Conservation (phyloP, 305 asterid species). For the Lippia alba region DNA sequence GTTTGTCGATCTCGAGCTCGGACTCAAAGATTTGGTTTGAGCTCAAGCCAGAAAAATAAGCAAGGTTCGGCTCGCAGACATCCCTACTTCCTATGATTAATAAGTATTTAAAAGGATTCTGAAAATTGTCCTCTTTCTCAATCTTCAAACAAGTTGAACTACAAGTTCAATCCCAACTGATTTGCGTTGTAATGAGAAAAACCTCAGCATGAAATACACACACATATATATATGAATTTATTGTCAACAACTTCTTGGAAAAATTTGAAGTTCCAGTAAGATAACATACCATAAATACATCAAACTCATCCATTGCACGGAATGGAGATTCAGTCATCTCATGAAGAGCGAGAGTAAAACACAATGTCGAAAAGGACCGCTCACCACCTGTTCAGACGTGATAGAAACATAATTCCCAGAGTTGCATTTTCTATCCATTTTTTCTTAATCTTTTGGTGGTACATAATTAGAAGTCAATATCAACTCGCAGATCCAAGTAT, state of each 20-base stretch:
- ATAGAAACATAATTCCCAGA: background rate
- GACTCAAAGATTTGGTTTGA: no score
- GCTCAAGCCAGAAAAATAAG: no score
- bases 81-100: background rate
- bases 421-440: background rate
- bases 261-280: constrained; percentile 16
- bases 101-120: constrained; percentile 7
- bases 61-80: no score
- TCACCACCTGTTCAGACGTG: constrained; percentile 73
- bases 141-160: constrained; percentile 14
- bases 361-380: constrained; percentile 93
- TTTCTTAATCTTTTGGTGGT: background rate
- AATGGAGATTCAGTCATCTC: constrained; percentile 99
- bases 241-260: constrained; percentile 1
- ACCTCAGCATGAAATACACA: no score
- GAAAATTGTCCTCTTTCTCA: no score
- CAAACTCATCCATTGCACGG: constrained; percentile 99
- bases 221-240: no score
- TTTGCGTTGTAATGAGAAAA: background rate
- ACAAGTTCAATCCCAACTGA: background rate
- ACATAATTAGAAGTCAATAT: background rate
- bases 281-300: constrained; percentile 84
- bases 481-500: no score
- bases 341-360: constrained; percentile 96
- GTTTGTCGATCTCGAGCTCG: no score